A percentile compares a stretch with the other conserved stretches of the same genome.
Evolutionary conservation across 208 protist species (phyloP).

Genomic region (Naegleria gruberi): DNA sequence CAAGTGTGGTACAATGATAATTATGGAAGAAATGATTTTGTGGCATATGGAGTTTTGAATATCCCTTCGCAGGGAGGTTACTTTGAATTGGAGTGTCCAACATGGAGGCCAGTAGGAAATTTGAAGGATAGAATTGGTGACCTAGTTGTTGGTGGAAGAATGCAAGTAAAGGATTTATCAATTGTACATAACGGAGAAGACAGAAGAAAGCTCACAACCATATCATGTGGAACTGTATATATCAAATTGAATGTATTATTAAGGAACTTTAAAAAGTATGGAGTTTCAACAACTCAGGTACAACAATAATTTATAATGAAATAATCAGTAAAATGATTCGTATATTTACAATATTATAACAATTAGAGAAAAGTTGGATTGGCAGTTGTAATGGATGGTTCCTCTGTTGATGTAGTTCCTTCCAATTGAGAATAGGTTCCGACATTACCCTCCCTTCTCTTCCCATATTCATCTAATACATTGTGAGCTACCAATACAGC

Average conservation of each 20-base stretch:
- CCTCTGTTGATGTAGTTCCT: no score
- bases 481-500: neutral
- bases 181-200: slow-evolving; percentile 67
- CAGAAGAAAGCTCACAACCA: slow-evolving; percentile 66
- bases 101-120: slow-evolving; percentile 45
- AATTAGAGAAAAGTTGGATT: no score
- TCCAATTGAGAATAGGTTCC: no score
- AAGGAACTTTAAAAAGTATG: slow-evolving; percentile 51
- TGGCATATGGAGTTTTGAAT: slow-evolving; percentile 67
- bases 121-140: slow-evolving; percentile 53
- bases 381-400: no score
- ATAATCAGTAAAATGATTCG: no score
- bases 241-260: slow-evolving; percentile 59
- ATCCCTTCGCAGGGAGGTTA: slow-evolving; percentile 51
- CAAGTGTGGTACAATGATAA: slow-evolving; percentile 72
- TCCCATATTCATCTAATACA: neutral
- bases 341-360: no score
- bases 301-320: neutral
- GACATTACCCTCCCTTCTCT: neutral
- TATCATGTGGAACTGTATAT: slow-evolving; percentile 57
- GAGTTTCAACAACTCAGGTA: neutral
- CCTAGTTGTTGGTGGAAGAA: slow-evolving; percentile 61
- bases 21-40: slow-evolving; percentile 69
- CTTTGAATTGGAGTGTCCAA: slow-evolving; percentile 45
- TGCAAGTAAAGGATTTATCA: slow-evolving; percentile 63